These are phyloP conservation scores for Dactylellina haptotyla DNA, from an alignment of 2,329 filamentous ascomycete species.

Conservation along the genomic window DNA sequence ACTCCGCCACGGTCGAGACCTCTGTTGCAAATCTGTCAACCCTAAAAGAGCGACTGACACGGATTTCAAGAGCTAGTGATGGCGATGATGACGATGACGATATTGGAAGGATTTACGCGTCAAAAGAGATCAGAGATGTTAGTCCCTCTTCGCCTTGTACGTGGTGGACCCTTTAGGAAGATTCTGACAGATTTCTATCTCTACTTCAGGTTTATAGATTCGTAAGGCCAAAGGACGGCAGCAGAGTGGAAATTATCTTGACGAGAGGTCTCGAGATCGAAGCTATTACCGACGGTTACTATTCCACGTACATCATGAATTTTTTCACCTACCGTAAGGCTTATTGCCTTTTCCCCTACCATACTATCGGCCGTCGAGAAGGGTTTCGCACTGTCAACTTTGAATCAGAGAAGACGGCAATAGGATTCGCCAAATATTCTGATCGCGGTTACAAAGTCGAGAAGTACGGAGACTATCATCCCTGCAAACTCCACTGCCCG, in stretches of 20 bases:
- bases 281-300: conserved; percentile 25
- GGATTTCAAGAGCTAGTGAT: background rate
- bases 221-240: background rate
- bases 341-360: conserved; percentile 28
- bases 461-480: conserved; percentile 10
- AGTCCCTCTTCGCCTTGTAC: background rate
- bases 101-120: background rate
- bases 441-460: background rate
- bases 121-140: conserved; percentile 27
- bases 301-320: conserved; percentile 43
- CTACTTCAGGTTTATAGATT: conserved; percentile 26
- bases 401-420: background rate
- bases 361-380: conserved; percentile 10
- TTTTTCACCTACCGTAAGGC: conserved; percentile 29
- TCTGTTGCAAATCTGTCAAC: conserved; percentile 7
- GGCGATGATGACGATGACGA: conserved; percentile 1
- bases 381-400: background rate
- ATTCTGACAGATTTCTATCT: background rate
- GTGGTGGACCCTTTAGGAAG: background rate
- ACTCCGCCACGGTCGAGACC: conserved; percentile 10
- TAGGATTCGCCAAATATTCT: conserved; percentile 4
- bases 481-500: conserved; percentile 8
- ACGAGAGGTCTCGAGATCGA: conserved; percentile 1
- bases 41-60: background rate
- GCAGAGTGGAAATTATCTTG: conserved; percentile 22